These are phyloP conservation scores for Rhododendron henanense DNA, from an alignment of 148 eudicot species.

Conservation along the genomic window DNA sequence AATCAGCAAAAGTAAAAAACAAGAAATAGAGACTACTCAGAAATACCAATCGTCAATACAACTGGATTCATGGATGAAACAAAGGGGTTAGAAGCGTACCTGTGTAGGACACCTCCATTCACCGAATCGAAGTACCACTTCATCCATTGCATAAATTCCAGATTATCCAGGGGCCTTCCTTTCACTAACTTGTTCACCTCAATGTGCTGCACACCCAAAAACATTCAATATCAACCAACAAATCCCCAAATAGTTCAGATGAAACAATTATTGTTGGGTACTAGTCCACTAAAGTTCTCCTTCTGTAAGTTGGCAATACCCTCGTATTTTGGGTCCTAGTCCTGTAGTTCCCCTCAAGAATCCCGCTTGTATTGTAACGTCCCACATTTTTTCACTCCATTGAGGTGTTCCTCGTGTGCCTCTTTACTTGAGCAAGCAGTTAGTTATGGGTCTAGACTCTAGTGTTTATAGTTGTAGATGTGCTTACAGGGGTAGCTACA, in stretches of 20 bases:
- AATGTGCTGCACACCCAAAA: slow-evolving; percentile 51
- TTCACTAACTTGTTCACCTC: slow-evolving; percentile 91
- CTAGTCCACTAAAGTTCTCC: background rate
- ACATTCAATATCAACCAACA: background rate
- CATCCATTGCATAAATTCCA: slow-evolving; percentile 99
- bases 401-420: background rate
- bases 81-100: slow-evolving; percentile 28
- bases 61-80: background rate
- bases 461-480: background rate
- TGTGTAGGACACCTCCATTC: slow-evolving; percentile 52
- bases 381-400: background rate
- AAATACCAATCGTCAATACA: background rate
- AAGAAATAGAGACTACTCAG: background rate
- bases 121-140: slow-evolving; percentile 79
- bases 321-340: background rate
- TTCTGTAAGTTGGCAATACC: background rate
- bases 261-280: background rate
- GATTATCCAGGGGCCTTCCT: slow-evolving; percentile 88
- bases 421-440: background rate
- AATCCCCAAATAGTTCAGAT: background rate
- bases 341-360: background rate
- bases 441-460: background rate
- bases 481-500: too few relatives aligned
- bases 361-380: background rate
- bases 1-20: background rate